Evolutionary conservation across 148 eudicot species (phyloP).

Genomic region (Pharnaceum exiguum): DNA sequence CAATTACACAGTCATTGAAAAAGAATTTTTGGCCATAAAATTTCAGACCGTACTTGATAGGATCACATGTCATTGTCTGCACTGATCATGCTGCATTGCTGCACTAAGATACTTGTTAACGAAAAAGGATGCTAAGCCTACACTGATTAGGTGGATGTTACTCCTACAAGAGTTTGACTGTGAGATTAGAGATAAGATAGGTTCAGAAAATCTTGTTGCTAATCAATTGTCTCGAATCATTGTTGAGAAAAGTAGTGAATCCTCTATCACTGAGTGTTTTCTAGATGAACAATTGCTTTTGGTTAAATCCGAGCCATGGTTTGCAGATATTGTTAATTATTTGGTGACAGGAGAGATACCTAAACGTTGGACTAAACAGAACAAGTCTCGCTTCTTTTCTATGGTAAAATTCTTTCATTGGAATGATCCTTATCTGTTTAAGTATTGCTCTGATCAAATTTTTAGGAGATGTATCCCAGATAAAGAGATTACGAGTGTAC

Average conservation of each 20-base stretch:
- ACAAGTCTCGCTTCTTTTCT: neutral
- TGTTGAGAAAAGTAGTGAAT: neutral
- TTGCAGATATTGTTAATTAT: neutral
- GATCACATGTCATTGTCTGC: too few species aligned
- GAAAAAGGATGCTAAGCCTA: conserved; percentile 3
- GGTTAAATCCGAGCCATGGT: too few species aligned
- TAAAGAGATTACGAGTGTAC: neutral
- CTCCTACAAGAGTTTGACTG: neutral
- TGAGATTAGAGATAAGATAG: neutral
- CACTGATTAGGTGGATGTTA: neutral
- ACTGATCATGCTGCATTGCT: too few species aligned
- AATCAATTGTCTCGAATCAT: neutral
- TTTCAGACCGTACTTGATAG: too few species aligned
- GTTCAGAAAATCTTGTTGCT: neutral
- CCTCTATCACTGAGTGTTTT: neutral
- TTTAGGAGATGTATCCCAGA: conserved; percentile 3
- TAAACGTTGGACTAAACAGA: neutral
- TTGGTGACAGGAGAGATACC: neutral
- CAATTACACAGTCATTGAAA: too few species aligned
- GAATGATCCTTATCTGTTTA: conserved; percentile 2
- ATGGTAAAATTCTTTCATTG: neutral
- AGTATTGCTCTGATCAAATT: neutral
- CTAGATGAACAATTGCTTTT: neutral
- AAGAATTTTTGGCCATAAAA: too few species aligned
- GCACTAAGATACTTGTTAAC: too few species aligned